Evolutionary conservation across 2,329 filamentous ascomycete genomes (phyloP), one percentile per base, ranked within the genome.

Genomic region (Penicillium nordicum): DNA sequence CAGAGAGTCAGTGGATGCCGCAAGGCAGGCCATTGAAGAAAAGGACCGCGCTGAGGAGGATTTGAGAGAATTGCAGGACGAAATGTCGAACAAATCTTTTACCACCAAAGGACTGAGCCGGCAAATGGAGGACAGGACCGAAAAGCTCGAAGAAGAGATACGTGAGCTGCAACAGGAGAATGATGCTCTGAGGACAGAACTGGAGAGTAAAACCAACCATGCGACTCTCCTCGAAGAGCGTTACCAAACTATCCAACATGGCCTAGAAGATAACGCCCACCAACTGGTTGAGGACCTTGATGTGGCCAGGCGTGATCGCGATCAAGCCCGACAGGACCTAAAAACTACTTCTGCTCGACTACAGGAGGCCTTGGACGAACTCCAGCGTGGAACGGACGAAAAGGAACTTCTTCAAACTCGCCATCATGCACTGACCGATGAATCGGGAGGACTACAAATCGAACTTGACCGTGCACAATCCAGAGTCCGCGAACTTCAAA

Each of bases 21-120:
- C 66, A 40, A 66, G 74, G 58, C 78, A 82, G 42, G 80, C 84
- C 4, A 72, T 80, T 18, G 80, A 86, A 47, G 77, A 80, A 66
- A 75, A 79, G 67, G 69, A 78, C 58, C 73, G 74, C 38, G 79
- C 78, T 9, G 79, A 82, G 57, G 78, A 83, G 59, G 79, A 85
- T 54, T 76, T 87, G 2, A 80, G 82, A 48, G 79, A 83, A 54
- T 78, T 92, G 25, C 88, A 89, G 59, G 87, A 90, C 52, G 89
- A 92, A 65, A 84, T 92, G 81, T 82, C 88, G 23, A 87, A 92
- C 73, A 92, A 91, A 65, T 92, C 89, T 0, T 82, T 91, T 37
- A 84, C 85, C 51, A 89, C 88, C 12, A 91, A 89, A 68, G 88
- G 87, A 2, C 79, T 90, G 9, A 89, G 85, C 50, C 83, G 88